Evolutionary conservation across 2,329 filamentous ascomycete genomes (phyloP).

Genomic region (Apiospora saccharicola): DNA sequence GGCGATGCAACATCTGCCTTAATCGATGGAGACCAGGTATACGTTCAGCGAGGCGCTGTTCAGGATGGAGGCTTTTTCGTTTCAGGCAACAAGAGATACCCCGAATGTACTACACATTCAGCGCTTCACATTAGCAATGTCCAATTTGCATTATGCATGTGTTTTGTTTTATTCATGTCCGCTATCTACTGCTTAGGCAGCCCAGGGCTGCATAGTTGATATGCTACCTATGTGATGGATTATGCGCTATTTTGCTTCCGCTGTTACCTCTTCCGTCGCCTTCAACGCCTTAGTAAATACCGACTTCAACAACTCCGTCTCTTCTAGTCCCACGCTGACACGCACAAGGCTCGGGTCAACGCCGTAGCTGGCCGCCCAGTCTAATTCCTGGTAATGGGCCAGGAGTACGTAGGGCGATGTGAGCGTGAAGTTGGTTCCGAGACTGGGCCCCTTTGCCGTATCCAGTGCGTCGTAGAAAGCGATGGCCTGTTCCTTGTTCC

Average conservation of each 20-base stretch:
- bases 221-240: neutral
- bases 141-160: neutral
- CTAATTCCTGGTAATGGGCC: slow-evolving; percentile 88
- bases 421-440: slow-evolving; percentile 96
- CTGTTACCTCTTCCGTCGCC: slow-evolving; percentile 51
- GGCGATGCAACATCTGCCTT: neutral
- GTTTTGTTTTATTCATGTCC: neutral
- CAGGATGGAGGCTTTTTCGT: slow-evolving; percentile 15
- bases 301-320: slow-evolving; percentile 68
- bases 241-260: neutral
- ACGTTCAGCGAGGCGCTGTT: slow-evolving; percentile 10
- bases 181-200: neutral
- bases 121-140: slow-evolving; percentile 4
- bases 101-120: slow-evolving; percentile 8
- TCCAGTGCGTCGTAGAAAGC: slow-evolving; percentile 87
- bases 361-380: slow-evolving; percentile 87
- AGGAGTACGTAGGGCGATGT: slow-evolving; percentile 90
- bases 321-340: slow-evolving; percentile 90
- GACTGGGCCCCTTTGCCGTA: slow-evolving; percentile 90
- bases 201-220: slow-evolving; percentile 4
- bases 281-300: slow-evolving; percentile 75
- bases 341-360: slow-evolving; percentile 83
- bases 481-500: slow-evolving; percentile 72
- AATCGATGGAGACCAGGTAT: neutral
- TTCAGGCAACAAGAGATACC: slow-evolving; percentile 17